Percentiles rank a stretch among this genome's conserved stretches.
Conservation (phyloP, 495 filamentous ascomycete species). For the Tuber magnatum region DNA sequence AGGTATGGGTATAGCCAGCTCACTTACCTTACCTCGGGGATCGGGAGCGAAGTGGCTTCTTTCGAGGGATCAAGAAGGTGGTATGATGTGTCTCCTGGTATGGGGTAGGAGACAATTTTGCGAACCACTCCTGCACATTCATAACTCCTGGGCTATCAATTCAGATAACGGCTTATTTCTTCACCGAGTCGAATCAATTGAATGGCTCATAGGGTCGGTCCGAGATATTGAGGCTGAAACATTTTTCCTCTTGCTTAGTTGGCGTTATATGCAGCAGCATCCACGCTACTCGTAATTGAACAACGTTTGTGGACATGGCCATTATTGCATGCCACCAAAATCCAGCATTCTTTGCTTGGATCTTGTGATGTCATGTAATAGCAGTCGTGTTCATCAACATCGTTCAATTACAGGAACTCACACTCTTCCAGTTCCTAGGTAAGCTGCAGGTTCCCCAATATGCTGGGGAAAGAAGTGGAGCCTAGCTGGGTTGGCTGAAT, state of each 20-base stretch:
- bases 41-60: not conserved
- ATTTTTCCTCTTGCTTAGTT: conserved; percentile 2
- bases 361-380: too few relatives aligned
- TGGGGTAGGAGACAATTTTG: not conserved
- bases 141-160: not conserved
- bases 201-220: not conserved
- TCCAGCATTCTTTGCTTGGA: too few relatives aligned
- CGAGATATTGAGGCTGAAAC: not conserved
- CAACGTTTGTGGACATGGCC: too few relatives aligned
- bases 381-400: too few relatives aligned
- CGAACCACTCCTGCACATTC: not conserved
- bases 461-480: not conserved
- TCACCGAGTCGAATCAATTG: not conserved
- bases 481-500: not conserved
- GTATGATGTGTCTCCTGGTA: not conserved
- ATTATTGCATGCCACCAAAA: too few relatives aligned
- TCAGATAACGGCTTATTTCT: not conserved
- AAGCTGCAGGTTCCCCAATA: not conserved
- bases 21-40: not conserved
- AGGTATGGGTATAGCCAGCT: not conserved
- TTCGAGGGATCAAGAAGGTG: not conserved
- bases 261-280: not conserved
- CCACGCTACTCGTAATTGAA: not conserved
- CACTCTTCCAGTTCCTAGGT: not conserved
- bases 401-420: not conserved